These are phyloP conservation scores for Vigna mungo DNA, from an alignment of 306 rosid species.

Conservation along the genomic window DNA sequence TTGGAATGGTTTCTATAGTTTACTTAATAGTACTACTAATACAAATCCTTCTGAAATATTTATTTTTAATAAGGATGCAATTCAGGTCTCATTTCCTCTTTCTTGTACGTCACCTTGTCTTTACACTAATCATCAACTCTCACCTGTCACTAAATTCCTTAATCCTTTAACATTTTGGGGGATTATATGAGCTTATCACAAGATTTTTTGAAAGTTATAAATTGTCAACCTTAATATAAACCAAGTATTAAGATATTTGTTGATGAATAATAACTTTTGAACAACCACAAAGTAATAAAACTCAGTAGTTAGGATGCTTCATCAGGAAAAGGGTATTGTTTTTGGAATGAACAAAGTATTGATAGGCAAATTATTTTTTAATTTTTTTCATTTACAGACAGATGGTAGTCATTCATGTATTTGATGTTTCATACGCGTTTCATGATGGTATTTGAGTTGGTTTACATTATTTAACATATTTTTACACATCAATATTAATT, in stretches of 20 bases:
- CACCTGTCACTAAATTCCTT: not conserved
- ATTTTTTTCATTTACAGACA: constrained; percentile 64
- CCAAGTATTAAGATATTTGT: not conserved
- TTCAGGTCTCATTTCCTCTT: constrained; percentile 16
- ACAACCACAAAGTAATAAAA: not conserved
- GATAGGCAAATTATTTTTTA: constrained; percentile 34
- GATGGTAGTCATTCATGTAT: constrained; percentile 95
- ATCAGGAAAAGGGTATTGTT: constrained; percentile 18
- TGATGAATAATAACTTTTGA: constrained; percentile 5
- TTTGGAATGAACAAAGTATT: constrained; percentile 11
- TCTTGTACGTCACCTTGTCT: not conserved
- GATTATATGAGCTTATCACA: constrained; percentile 5
- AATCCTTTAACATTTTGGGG: not conserved
- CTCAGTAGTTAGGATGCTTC: not conserved
- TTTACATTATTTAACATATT: too few species aligned
- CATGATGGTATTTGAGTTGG: too few species aligned
- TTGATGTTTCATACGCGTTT: too few species aligned
- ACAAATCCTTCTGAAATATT: constrained; percentile 20
- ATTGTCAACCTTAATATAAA: not conserved
- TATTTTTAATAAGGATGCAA: not conserved
- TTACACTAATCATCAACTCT: not conserved
- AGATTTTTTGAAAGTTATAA: constrained; percentile 5
- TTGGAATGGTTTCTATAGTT: not conserved
- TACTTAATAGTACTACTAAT: not conserved
- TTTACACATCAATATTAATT: too few species aligned